These are phyloP conservation scores for Monosporascus sp. DNA, from an alignment of 2,329 filamentous ascomycete genomes.

Conservation along the genomic window DNA sequence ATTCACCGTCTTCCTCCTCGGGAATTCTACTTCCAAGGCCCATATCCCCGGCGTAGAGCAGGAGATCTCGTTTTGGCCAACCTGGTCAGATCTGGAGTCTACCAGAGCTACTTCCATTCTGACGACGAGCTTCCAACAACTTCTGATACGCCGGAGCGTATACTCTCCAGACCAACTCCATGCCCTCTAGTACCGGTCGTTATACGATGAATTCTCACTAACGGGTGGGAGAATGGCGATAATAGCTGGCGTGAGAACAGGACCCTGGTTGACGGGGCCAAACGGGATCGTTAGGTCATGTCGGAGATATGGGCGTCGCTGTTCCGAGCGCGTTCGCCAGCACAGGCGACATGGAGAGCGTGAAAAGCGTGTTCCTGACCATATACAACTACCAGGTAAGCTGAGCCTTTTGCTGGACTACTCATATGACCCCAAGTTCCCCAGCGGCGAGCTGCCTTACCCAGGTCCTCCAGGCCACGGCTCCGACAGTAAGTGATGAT, in stretches of 20 bases:
- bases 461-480: conserved; percentile 33
- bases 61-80: conserved; percentile 1
- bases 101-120: conserved; percentile 49
- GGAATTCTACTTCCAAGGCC: conserved; percentile 8
- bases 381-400: conserved; percentile 40
- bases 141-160: conserved; percentile 49
- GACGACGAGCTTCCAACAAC: conserved; percentile 42
- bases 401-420: conserved; percentile 13
- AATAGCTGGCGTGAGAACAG: conserved; percentile 25
- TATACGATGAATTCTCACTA: conserved; percentile 1
- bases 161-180: conserved; percentile 26
- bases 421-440: too few species aligned
- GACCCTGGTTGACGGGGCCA: conserved; percentile 48
- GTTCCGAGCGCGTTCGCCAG: conserved; percentile 49
- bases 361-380: conserved; percentile 44
- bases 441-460: conserved; percentile 41
- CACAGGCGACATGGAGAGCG: conserved; percentile 45
- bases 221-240: too few species aligned
- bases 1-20: conserved; percentile 37
- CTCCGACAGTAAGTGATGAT: too few species aligned
- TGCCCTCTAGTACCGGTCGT: conserved; percentile 22
- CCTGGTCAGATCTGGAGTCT: conserved; percentile 27
- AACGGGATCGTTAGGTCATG: conserved; percentile 56
- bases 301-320: conserved; percentile 57
- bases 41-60: conserved; percentile 26